These are phyloP conservation scores for Talaromyces sp. DNA, from an alignment of 2,329 filamentous ascomycete species.

Conservation along the genomic window DNA sequence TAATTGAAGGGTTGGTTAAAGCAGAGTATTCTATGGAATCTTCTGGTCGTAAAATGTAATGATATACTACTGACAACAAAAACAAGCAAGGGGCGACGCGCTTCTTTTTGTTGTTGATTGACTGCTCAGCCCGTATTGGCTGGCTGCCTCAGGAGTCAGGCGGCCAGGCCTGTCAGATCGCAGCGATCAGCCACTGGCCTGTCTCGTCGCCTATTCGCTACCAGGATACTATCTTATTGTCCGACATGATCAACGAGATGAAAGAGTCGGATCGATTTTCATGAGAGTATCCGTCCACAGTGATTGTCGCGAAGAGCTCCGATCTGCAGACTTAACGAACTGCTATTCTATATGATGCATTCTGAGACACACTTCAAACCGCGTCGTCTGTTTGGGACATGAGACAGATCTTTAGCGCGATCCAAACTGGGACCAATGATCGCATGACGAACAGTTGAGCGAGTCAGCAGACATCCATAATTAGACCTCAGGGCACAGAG, in stretches of 20 bases:
- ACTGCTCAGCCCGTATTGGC: neutral
- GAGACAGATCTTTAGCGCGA: neutral
- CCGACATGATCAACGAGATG: neutral
- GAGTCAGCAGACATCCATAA: slow-evolving; percentile 9
- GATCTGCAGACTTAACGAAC: neutral
- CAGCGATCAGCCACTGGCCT: neutral
- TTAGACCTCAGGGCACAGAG: neutral
- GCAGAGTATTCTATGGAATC: neutral
- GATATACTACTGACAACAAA: neutral
- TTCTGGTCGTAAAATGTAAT: neutral
- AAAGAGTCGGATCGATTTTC: neutral
- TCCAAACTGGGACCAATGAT: slow-evolving; percentile 8
- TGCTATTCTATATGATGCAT: neutral
- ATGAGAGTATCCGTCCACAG: neutral
- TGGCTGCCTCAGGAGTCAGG: slow-evolving; percentile 3
- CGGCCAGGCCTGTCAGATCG: neutral
- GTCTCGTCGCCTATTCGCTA: neutral
- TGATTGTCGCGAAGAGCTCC: neutral
- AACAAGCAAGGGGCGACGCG: neutral
- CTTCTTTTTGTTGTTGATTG: neutral
- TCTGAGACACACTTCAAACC: neutral
- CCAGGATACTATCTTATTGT: neutral
- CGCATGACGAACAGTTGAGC: slow-evolving; percentile 2
- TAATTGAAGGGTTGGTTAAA: too few species aligned
- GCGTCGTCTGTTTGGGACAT: neutral